These are phyloP conservation scores for Ephemerocybe angulata DNA, from an alignment of 768 basidiomycete genomes.

Conservation along the genomic window DNA sequence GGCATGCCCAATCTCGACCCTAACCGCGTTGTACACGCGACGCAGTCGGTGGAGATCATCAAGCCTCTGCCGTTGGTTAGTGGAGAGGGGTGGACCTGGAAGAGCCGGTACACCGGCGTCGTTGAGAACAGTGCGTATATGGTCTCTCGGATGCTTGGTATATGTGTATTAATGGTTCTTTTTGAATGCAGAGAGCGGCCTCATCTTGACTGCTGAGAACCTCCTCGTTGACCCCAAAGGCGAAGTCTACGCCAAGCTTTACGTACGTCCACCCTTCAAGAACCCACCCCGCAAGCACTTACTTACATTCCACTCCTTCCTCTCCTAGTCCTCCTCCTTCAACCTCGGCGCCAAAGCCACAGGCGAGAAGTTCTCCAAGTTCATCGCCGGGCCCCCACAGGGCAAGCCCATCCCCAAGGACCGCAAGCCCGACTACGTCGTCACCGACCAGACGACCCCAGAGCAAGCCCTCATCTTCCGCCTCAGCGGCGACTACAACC, in stretches of 20 bases:
- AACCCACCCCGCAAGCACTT: background rate
- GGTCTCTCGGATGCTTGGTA: background rate
- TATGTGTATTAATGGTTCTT: background rate
- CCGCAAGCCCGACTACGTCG: conserved; percentile 56
- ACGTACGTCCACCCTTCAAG: conserved; percentile 34
- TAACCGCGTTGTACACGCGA: conserved; percentile 71
- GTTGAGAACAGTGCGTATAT: conserved; percentile 72
- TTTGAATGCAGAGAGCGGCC: conserved; percentile 57
- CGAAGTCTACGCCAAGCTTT: conserved; percentile 57
- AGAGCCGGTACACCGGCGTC: conserved; percentile 60
- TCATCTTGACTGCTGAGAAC: conserved; percentile 65
- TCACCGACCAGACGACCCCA: conserved; percentile 57
- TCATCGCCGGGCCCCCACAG: conserved; percentile 56
- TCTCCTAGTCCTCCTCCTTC: conserved; percentile 58
- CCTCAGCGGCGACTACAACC: conserved; percentile 77
- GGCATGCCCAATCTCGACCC: conserved; percentile 71
- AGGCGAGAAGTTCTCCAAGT: conserved; percentile 58
- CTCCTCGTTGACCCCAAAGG: conserved; percentile 61
- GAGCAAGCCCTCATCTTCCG: conserved; percentile 72
- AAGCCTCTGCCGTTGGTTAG: conserved; percentile 73
- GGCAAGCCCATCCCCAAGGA: conserved; percentile 60
- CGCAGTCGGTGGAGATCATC: conserved; percentile 76
- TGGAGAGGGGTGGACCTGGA: conserved; percentile 77
- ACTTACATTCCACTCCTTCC: background rate
- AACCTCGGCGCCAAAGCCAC: conserved; percentile 65